Percentiles rank a stretch among this genome's conserved stretches.
Evolutionary conservation across 2,329 filamentous ascomycete species (phyloP).

Genomic region (Fusarium protoensiforme): DNA sequence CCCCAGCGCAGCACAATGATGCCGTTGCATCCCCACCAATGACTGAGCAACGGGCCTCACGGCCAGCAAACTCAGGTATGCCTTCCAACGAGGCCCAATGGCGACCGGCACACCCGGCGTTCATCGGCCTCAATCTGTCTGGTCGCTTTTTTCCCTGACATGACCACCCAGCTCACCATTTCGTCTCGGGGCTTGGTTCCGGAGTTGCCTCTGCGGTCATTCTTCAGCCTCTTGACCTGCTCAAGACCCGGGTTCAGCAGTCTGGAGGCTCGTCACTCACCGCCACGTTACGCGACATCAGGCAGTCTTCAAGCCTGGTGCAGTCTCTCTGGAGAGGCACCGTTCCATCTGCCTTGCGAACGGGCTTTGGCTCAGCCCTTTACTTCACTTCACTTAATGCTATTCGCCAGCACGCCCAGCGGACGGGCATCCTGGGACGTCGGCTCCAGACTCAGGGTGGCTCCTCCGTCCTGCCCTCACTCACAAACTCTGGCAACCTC

Average conservation of each 20-base stretch:
- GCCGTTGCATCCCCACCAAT: slow-evolving; percentile 22
- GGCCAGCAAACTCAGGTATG: slow-evolving; percentile 43
- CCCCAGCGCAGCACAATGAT: slow-evolving; percentile 37
- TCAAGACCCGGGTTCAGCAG: slow-evolving; percentile 97
- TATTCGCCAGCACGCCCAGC: slow-evolving; percentile 73
- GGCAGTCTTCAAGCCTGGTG: slow-evolving; percentile 70
- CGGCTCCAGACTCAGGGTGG: slow-evolving; percentile 36
- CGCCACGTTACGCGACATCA: slow-evolving; percentile 49
- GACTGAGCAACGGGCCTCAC: slow-evolving; percentile 30
- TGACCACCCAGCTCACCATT: slow-evolving; percentile 76
- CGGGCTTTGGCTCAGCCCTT: slow-evolving; percentile 90
- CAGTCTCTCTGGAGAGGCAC: slow-evolving; percentile 91
- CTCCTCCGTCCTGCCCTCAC: slow-evolving; percentile 81
- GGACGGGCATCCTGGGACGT: slow-evolving; percentile 39
- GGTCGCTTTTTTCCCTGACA: slow-evolving; percentile 28
- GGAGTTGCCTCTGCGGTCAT: slow-evolving; percentile 90
- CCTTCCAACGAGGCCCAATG: slow-evolving; percentile 3
- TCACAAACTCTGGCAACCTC: slow-evolving; percentile 87
- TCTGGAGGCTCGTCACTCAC: slow-evolving; percentile 75
- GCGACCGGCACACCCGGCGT: neutral
- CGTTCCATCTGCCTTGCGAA: slow-evolving; percentile 90
- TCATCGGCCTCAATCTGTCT: neutral
- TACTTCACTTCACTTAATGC: slow-evolving; percentile 93
- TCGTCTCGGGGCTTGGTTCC: slow-evolving; percentile 86
- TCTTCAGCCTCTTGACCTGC: slow-evolving; percentile 92